Evolutionary conservation across 2,329 filamentous ascomycete genomes (phyloP), one percentile per base, ranked within the genome.

Genomic region (Aspergillus novoparasiticus): DNA sequence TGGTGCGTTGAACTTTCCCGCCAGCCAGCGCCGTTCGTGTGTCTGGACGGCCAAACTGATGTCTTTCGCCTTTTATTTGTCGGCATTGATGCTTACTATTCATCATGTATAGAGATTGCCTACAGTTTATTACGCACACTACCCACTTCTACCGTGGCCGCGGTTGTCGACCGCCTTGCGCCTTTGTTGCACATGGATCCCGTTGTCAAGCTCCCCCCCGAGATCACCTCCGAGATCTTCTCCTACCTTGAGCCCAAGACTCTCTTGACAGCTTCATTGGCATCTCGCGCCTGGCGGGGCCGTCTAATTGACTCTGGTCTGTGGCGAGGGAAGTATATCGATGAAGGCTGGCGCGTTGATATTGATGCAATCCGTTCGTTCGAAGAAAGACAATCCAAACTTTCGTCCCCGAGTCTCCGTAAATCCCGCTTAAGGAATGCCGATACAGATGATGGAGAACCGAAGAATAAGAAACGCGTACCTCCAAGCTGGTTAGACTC

Each of bases 111-210:
- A 96, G 93, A 94, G 75, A 86, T 96, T 68, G 90, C 91, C 46
- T 92, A 94, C 80, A 85, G 87, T 53, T 85, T 97, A 28, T 84
- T 97, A 60, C 87, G 90, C 63, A 89, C 90, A 61, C 83, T 97
- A 32, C 91, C 91, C 21, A 96, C 93, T 0, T 91, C 91, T 8
- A 87, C 89, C 59, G 89, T 97, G 64, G 89, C 90, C 57, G 85
- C 90, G 51, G 91, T 97, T 59, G 92, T 97, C 54, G 87, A 94
- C 60, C 87, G 90, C 66, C 82, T 97, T 21, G 91, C 89, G 66
- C 92, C 93, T 4, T 86, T 94, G 58, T 88, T 98, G 3, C 94
- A 97, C 78, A 94, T 97, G 79, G 92, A 99, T 79, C 97, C 97
- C 60, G 88, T 97, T 48, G 83, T 87, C 67, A 89, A 92, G 71